Evolutionary conservation across 495 filamentous ascomycete species (phyloP), one percentile per base, ranked within the genome.

Genomic region (Aspergillus mulundensis): DNA sequence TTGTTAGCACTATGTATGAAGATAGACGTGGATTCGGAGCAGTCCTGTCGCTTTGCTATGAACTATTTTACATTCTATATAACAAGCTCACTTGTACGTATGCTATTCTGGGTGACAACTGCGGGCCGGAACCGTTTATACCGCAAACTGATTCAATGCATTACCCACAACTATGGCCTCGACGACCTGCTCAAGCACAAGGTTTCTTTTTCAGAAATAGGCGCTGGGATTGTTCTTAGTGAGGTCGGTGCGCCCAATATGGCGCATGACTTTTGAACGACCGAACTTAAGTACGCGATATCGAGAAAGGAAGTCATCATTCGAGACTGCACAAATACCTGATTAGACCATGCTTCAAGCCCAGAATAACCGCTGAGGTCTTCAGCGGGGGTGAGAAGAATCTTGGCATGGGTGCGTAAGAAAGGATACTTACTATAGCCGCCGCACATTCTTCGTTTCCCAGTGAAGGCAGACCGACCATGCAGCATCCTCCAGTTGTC

Each of bases 401-500:
- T 24, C 7, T 5, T 24, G 21, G 10, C 1, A 46, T 39, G 14
- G 18, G 24, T 6, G 20, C 16, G 28, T 16, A 20, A 15, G 20
- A 21, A 40, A 18, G 46, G 15, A 30, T 50, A 84, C 87, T 74
- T 72, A 91, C 88, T 85, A 66, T 96, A 95, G 16, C 80, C 93
- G 56, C 93, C 93, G 67, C 90, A 95, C 69, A 97, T 87, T 60
- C 91, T 84, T 60, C 93, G 77, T 63, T 86, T 87, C 16, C 93
- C 93, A 7, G 82, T 87, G 63, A 96, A 97, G 14, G 82, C 79
- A 19, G 82, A 81, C 58, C 93, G 77, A 3, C 91, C 93, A 69
- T 97, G 93, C 44, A 97, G 70, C 53, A 95, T 89, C 56, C 93
- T 81, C 91, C 91, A 97, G 65, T 97, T 97, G 68, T 97, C 90